Evolutionary conservation across 768 basidiomycete genomes (phyloP).

Genomic region (Tricholomella constricta): DNA sequence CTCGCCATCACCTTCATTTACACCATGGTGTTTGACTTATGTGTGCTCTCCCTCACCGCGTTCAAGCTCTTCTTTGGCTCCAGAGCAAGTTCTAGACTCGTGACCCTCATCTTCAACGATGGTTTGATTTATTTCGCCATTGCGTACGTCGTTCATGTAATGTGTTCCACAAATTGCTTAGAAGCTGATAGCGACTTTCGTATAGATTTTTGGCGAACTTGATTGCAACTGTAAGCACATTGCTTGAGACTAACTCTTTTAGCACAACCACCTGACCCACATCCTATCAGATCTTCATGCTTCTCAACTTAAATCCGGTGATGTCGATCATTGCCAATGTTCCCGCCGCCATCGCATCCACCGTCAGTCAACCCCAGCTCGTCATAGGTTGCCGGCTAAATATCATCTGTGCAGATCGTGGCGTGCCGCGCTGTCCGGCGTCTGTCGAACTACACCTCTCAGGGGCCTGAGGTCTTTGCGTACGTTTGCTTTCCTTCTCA

Average conservation of each 20-base stretch:
- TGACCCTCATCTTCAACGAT: slow-evolving; percentile 69
- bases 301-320: slow-evolving; percentile 67
- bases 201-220: slow-evolving; percentile 67
- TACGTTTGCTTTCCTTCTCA: slow-evolving; percentile 32
- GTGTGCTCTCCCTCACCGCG: slow-evolving; percentile 60
- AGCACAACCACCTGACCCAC: slow-evolving; percentile 1
- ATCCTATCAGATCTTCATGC: slow-evolving; percentile 51
- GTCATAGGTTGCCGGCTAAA: not conserved
- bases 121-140: slow-evolving; percentile 73
- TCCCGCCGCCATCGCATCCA: slow-evolving; percentile 68
- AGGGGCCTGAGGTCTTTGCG: slow-evolving; percentile 55
- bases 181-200: slow-evolving; percentile 14
- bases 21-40: slow-evolving; percentile 71
- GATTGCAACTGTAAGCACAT: slow-evolving; percentile 56
- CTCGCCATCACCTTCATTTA: slow-evolving; percentile 73
- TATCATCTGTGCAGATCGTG: slow-evolving; percentile 51
- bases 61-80: slow-evolving; percentile 55
- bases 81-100: slow-evolving; percentile 54
- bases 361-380: slow-evolving; percentile 40
- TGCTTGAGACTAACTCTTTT: not conserved
- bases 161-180: not conserved
- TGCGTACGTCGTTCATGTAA: slow-evolving; percentile 47
- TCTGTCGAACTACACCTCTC: slow-evolving; percentile 55
- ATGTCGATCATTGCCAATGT: slow-evolving; percentile 78
- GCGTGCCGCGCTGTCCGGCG: slow-evolving; percentile 63